phyloP scores from a whole-genome alignment of 495 filamentous ascomycete species.

The Friedmanniomyces simplex region DNA sequence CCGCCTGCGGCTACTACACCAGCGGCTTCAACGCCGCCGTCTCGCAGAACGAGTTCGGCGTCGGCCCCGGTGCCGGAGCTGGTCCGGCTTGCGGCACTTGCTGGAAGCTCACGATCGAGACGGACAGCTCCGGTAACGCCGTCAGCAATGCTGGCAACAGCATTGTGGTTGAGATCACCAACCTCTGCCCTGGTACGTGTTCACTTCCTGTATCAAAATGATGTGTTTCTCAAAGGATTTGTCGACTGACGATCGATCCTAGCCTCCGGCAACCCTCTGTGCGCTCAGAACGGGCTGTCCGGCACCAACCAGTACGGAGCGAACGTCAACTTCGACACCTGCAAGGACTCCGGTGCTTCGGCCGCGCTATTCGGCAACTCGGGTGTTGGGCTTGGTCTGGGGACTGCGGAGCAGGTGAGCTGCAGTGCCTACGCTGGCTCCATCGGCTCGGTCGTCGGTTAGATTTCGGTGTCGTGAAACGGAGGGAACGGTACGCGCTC shows the following conservation, averaged over 20 bases:
- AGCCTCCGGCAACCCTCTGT: slow-evolving; percentile 28
- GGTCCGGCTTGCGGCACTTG: slow-evolving; percentile 32
- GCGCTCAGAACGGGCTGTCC: slow-evolving; percentile 25
- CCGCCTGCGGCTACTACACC: slow-evolving; percentile 22
- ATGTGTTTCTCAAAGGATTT: too few species aligned
- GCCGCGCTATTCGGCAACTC: slow-evolving; percentile 28
- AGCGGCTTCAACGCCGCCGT: slow-evolving; percentile 25
- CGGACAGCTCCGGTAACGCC: slow-evolving; percentile 22
- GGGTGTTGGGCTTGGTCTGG: slow-evolving; percentile 25
- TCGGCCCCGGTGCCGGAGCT: slow-evolving; percentile 28
- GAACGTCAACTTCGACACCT: slow-evolving; percentile 34
- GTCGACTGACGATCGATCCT: too few species aligned
- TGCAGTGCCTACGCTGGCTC: slow-evolving; percentile 9
- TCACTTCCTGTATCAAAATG: too few species aligned
- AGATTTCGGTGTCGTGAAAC: neutral
- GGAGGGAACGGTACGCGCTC: too few species aligned
- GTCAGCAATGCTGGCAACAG: slow-evolving; percentile 21
- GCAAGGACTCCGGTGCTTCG: slow-evolving; percentile 29
- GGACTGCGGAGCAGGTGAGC: slow-evolving; percentile 24
- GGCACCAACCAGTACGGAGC: slow-evolving; percentile 32
- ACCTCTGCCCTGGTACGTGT: slow-evolving; percentile 26
- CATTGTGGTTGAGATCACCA: slow-evolving; percentile 31
- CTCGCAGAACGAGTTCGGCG: slow-evolving; percentile 33
- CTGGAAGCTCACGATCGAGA: slow-evolving; percentile 26
- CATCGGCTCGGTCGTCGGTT: slow-evolving; percentile 11